phyloP scores from a whole-genome alignment of 176 grass and related monocot species.

The Triticum monococcum region DNA sequence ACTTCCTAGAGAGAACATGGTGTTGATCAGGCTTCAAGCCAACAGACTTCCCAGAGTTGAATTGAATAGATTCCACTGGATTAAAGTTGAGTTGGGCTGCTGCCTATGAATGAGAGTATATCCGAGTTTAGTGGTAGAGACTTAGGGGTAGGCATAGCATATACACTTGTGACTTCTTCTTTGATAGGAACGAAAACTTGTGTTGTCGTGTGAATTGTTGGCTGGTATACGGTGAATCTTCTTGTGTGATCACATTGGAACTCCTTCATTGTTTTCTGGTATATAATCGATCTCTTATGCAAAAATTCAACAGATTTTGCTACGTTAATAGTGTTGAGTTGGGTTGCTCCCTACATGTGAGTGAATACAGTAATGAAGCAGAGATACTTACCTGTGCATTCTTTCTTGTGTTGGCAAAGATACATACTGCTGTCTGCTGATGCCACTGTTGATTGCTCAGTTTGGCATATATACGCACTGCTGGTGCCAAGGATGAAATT shows the following conservation, averaged over 20 bases:
- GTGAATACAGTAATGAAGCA: not conserved
- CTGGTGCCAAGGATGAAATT: too few species aligned
- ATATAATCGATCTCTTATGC: not conserved
- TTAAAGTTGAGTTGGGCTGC: not conserved
- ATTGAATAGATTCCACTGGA: not conserved
- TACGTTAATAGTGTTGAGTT: not conserved
- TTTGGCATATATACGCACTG: too few species aligned
- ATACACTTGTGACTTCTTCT: slow-evolving; percentile 3
- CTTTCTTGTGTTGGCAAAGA: too few species aligned
- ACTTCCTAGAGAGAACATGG: not conserved
- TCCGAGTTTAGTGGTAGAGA: not conserved
- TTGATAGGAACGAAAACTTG: not conserved
- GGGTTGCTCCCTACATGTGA: not conserved
- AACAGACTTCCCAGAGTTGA: not conserved
- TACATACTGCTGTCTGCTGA: too few species aligned
- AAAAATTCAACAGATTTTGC: not conserved
- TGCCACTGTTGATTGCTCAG: too few species aligned
- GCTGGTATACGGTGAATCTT: not conserved
- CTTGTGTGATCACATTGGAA: not conserved
- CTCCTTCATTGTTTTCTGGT: not conserved
- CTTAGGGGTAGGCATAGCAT: not conserved
- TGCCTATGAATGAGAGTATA: not conserved
- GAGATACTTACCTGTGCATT: not conserved
- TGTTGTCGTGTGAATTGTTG: not conserved
- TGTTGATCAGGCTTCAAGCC: not conserved